phyloP scores from a whole-genome alignment of 192 early-diverging fungal genomes.

The Linnemannia hyalina region DNA sequence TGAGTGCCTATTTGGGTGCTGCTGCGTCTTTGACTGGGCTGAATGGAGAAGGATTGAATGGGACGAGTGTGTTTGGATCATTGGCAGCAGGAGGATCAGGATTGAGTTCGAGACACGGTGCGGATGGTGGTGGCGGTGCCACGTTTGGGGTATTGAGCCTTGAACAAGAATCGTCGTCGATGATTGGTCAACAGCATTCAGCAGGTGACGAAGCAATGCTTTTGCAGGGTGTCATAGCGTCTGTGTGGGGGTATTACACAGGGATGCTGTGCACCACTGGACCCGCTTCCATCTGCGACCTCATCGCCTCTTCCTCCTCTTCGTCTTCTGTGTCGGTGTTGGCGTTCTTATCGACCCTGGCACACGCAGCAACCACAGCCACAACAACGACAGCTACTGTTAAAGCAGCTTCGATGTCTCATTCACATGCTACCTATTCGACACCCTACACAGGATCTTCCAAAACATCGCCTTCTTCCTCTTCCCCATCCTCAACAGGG shows the following conservation, averaged over 20 bases:
- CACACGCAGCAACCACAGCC: neutral
- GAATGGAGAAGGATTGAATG: neutral
- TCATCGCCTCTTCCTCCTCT: neutral
- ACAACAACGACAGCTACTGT: too few species aligned
- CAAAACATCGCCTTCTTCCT: too few species aligned
- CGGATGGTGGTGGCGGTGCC: neutral
- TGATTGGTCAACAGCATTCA: neutral
- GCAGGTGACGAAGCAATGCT: neutral
- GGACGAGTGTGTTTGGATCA: neutral
- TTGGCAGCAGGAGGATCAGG: neutral
- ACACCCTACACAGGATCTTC: too few species aligned
- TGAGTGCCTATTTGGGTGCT: neutral
- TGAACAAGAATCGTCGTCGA: neutral
- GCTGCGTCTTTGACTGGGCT: neutral
- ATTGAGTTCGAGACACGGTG: neutral
- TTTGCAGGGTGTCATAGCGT: neutral
- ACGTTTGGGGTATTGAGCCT: neutral
- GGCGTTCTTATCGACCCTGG: slow-evolving; percentile 1
- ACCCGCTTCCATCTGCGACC: slow-evolving; percentile 11
- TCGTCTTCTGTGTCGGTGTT: neutral
- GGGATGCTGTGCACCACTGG: slow-evolving; percentile 24
- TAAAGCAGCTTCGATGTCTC: neutral
- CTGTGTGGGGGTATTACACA: slow-evolving; percentile 21
- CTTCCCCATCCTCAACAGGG: neutral
- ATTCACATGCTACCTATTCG: neutral